These are phyloP conservation scores for Emergomyces africanus DNA, from an alignment of 2,329 filamentous ascomycete genomes.

Conservation along the genomic window DNA sequence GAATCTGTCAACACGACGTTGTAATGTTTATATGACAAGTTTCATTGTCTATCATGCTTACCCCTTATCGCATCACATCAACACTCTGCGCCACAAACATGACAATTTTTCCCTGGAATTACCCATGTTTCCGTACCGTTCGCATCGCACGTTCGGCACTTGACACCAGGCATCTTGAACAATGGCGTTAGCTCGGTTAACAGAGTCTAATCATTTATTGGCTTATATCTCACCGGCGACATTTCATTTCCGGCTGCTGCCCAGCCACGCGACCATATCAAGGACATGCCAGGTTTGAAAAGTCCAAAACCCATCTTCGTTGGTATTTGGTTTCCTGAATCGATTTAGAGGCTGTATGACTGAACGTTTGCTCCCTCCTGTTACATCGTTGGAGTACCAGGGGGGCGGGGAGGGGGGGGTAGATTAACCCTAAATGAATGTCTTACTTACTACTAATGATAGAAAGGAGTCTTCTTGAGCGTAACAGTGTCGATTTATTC, in stretches of 20 bases:
- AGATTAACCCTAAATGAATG: not conserved
- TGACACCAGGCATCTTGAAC: constrained; percentile 32
- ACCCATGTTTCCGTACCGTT: constrained; percentile 31
- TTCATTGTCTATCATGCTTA: not conserved
- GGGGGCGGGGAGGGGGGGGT: not conserved
- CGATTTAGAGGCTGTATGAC: not conserved
- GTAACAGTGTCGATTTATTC: not conserved
- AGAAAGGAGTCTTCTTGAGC: not conserved
- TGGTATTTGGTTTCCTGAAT: not conserved
- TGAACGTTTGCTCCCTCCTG: not conserved
- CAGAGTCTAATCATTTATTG: not conserved
- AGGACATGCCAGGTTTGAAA: not conserved
- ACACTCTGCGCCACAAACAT: constrained; percentile 24
- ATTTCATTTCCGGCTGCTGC: constrained; percentile 2
- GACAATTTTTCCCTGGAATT: constrained; percentile 35
- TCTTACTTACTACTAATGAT: not conserved
- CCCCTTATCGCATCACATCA: constrained; percentile 2
- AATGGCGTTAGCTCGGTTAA: not conserved
- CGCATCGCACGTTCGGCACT: constrained; percentile 26
- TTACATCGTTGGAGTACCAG: not conserved
- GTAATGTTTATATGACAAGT: not conserved
- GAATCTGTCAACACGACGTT: not conserved
- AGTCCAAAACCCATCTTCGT: not conserved
- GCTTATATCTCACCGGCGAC: constrained; percentile 9
- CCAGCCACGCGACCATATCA: not conserved